These are phyloP conservation scores for Gremmenia infestans DNA, from an alignment of 2,329 filamentous ascomycete genomes.

Conservation along the genomic window DNA sequence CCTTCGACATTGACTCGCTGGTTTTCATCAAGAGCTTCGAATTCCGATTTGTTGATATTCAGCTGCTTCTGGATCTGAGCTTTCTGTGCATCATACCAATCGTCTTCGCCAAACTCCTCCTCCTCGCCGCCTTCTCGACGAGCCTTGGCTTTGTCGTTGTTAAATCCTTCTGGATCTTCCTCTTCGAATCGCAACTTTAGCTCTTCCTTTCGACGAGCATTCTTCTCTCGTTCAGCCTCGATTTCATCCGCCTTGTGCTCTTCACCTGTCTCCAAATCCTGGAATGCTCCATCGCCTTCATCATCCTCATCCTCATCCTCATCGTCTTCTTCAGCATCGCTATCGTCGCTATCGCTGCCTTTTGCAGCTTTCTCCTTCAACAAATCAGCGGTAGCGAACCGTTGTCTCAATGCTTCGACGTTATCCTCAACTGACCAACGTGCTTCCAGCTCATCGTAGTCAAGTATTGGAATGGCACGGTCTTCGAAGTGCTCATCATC, in stretches of 20 bases:
- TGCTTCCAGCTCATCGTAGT: slow-evolving; percentile 74
- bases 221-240: slow-evolving; percentile 85
- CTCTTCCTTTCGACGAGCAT: slow-evolving; percentile 90
- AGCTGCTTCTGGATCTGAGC: slow-evolving; percentile 90
- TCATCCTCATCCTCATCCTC: slow-evolving; percentile 44
- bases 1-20: slow-evolving; percentile 85
- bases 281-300: slow-evolving; percentile 76
- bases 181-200: slow-evolving; percentile 92
- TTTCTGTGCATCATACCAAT: slow-evolving; percentile 98
- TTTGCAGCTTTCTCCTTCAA: slow-evolving; percentile 48
- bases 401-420: slow-evolving; percentile 65
- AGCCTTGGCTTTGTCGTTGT: slow-evolving; percentile 79
- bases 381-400: slow-evolving; percentile 70
- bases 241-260: slow-evolving; percentile 49
- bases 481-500: slow-evolving; percentile 71
- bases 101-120: slow-evolving; percentile 87
- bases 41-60: slow-evolving; percentile 94
- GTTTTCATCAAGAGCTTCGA: slow-evolving; percentile 77
- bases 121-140: slow-evolving; percentile 65
- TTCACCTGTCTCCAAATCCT: slow-evolving; percentile 79
- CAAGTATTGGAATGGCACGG: slow-evolving; percentile 69
- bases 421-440: slow-evolving; percentile 83
- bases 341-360: slow-evolving; percentile 41
- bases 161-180: slow-evolving; percentile 93
- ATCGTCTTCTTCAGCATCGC: slow-evolving; percentile 41